Evolutionary conservation across 176 grass and related monocot genomes (phyloP), one percentile per base, ranked within the genome.

Genomic region (Alloteropsis semialata): DNA sequence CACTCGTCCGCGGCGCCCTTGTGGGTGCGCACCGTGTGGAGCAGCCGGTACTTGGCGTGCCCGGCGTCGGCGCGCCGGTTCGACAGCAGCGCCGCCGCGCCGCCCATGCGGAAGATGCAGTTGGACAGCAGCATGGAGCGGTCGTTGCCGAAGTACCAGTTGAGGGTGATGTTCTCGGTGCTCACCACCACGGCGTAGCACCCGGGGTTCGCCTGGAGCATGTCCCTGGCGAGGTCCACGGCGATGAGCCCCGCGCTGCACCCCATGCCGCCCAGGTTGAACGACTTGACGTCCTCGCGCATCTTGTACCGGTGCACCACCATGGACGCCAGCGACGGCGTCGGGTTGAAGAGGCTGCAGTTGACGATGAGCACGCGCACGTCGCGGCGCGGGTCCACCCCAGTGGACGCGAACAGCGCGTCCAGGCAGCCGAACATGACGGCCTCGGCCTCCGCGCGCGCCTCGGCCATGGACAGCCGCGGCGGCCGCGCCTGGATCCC

Each of bases 111-210:
- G 48, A 97, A 97, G 75, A 97, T 88, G 72, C 94, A 97, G 82
- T 97, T 97, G 0, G 94, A 93, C 16, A 97, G 74, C 21, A 96
- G 88, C 93, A 93, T 96, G 18, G 90, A 96, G 5, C 93, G 88
- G 77, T 96, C 89, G 39, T 87, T 93, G 80, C 93, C 93, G 10
- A 96, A 87, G 76, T 96, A 96, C 86, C 93, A 96, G 74, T 93
- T 96, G 28, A 96, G 76, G 18, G 93, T 96, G 53, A 93, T 85
- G 83, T 96, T 96, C 85, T 96, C 90, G 17, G 88, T 96, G 90
- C 90, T 93, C 9, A 96, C 42, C 0, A 96, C 93, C 5, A 96
- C 71, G 24, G 90, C 93, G 28, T 84, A 82, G 4, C 22, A 44
- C 8, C 66, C 55, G 14, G 80, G 60, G 76, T 91, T 72, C 5